Conservation (phyloP, 345 rosid genomes). For the Eucalyptus marginata region DNA sequence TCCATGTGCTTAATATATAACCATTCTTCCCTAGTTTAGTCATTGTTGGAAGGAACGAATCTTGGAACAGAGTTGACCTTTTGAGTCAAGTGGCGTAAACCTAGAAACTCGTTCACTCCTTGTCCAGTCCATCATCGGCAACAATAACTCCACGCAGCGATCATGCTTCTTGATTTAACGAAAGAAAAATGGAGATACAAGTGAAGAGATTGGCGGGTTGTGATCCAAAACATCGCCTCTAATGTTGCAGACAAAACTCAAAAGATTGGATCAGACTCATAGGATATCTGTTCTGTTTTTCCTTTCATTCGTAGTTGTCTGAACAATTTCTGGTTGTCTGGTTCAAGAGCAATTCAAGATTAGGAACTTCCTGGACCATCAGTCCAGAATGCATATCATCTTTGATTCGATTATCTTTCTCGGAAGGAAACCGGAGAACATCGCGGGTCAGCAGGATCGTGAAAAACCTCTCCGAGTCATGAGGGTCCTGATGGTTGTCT, state of each 20-base stretch:
- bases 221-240: not conserved
- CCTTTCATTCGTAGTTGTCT: not conserved
- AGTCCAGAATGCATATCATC: not conserved
- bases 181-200: not conserved
- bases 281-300: not conserved
- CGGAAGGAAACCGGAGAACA: not conserved
- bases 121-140: not conserved
- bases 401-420: not conserved
- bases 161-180: not conserved
- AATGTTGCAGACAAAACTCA: not conserved
- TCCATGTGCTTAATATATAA: not conserved
- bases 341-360: not conserved
- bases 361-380: not conserved
- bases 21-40: not conserved
- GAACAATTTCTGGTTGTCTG: not conserved
- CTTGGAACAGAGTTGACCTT: not conserved
- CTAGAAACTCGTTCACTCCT: not conserved
- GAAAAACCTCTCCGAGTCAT: not conserved
- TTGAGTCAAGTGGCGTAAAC: not conserved
- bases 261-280: not conserved
- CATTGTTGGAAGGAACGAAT: not conserved
- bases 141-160: not conserved
- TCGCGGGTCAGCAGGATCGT: not conserved
- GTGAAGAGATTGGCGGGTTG: not conserved
- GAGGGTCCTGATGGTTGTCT: not conserved